Evolutionary conservation across 2,329 filamentous ascomycete species (phyloP).

Genomic region (Aspergillus puulaauensis): DNA sequence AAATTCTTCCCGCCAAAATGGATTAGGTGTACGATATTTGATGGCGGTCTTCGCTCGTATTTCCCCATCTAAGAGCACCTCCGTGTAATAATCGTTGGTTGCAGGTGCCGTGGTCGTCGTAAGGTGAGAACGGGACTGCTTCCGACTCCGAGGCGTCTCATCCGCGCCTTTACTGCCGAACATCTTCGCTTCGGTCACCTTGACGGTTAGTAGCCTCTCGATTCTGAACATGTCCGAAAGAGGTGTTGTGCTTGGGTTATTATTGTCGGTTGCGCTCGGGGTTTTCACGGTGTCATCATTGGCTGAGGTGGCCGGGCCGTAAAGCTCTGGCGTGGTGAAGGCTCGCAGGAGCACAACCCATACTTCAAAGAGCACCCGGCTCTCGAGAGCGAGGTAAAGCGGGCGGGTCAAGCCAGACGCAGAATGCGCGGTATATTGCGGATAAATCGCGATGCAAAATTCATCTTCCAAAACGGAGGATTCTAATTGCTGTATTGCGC

Average conservation of each 20-base stretch:
- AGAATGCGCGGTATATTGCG: conserved; percentile 78
- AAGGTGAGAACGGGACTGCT: conserved; percentile 32
- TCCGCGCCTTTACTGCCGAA: conserved; percentile 35
- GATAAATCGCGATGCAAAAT: conserved; percentile 92
- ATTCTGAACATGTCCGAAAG: conserved; percentile 65
- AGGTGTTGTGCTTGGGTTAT: conserved; percentile 30
- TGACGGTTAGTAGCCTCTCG: conserved; percentile 60
- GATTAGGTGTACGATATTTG: conserved; percentile 45
- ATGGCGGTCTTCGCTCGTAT: conserved; percentile 50
- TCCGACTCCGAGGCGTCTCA: conserved; percentile 32
- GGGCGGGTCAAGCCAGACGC: conserved; percentile 78
- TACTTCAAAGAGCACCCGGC: conserved; percentile 87
- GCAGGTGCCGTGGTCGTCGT: conserved; percentile 26
- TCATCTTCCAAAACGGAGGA: conserved; percentile 88
- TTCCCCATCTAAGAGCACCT: conserved; percentile 50
- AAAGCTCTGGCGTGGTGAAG: conserved; percentile 89
- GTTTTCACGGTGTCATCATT: conserved; percentile 45
- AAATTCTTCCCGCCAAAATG: conserved; percentile 53
- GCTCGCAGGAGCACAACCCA: conserved; percentile 92
- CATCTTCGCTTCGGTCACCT: conserved; percentile 63
- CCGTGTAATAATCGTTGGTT: conserved; percentile 47
- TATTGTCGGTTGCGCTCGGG: conserved; percentile 26
- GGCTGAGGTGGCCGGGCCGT: conserved; percentile 58
- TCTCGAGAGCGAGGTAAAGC: conserved; percentile 84
- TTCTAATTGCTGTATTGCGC: conserved; percentile 86